phyloP scores from a whole-genome alignment of 495 filamentous ascomycete genomes.

The Hypoxylon lenormandii region DNA sequence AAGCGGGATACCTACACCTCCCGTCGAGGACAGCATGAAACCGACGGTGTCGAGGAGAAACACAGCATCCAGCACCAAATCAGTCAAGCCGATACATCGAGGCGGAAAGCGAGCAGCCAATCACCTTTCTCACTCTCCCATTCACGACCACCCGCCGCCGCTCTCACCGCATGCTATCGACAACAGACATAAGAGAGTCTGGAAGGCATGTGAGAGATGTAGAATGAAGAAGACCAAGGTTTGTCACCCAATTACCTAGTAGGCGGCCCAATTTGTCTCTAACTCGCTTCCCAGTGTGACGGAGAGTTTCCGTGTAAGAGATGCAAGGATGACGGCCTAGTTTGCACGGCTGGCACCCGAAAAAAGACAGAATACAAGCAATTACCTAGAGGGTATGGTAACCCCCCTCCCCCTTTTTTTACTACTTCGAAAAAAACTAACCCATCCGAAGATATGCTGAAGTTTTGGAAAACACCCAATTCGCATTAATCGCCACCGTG shows the following conservation, averaged over 20 bases:
- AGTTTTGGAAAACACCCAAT: conserved; percentile 69
- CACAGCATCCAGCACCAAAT: conserved; percentile 46
- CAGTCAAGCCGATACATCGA: conserved; percentile 52
- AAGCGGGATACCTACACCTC: conserved; percentile 59
- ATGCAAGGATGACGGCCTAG: conserved; percentile 71
- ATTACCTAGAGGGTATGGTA: conserved; percentile 62
- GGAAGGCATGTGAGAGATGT: conserved; percentile 78
- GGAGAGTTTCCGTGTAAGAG: conserved; percentile 74
- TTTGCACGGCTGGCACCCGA: conserved; percentile 68
- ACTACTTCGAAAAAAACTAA: conserved; percentile 37
- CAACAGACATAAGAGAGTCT: conserved; percentile 71
- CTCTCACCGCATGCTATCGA: conserved; percentile 54
- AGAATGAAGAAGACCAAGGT: conserved; percentile 80
- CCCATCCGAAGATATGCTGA: conserved; percentile 63
- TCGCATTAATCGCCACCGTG: conserved; percentile 67
- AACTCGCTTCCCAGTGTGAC: conserved; percentile 65
- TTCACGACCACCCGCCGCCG: conserved; percentile 53
- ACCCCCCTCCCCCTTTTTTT: neutral
- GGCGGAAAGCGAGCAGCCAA: conserved; percentile 48
- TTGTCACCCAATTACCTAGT: conserved; percentile 27
- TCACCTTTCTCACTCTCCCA: conserved; percentile 45
- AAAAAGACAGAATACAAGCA: conserved; percentile 72
- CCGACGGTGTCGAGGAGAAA: conserved; percentile 37
- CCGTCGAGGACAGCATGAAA: conserved; percentile 59
- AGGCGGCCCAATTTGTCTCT: conserved; percentile 9